Evolutionary conservation across 352 stramenopile species (phyloP), one percentile per base, ranked within the genome.

Genomic region (Poterioochromonas sp.): DNA sequence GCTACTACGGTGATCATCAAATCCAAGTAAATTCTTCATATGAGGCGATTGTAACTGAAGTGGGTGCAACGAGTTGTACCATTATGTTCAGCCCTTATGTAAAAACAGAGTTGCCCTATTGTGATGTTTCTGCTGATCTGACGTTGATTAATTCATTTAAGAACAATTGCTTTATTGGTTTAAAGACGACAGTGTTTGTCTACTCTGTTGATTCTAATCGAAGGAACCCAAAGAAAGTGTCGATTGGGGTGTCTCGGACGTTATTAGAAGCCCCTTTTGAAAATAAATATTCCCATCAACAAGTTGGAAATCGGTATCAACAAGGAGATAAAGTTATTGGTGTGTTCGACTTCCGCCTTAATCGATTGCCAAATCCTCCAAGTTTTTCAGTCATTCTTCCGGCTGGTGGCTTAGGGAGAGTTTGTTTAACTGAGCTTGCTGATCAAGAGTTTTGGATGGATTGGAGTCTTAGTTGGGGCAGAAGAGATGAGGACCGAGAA

Each of bases 341-440:
- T 32, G 11, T 39, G 18, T 22, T 73, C 11, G 2, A 73, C 2
- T 32, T 73, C 11, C 18, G n/a, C 1, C 11, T 32, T 22, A 47
- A 32, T 8, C 51, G 29, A 22, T 29, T 73, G 1, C 5, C 5
- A 1, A 18, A 43, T n/a, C 37, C 63, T 29, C 63, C 63, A 43
- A 29, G 11, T n/a, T 29, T 73, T n/a, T 8, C 41, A 11, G 29
- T 73, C 1, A 20, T 8, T n/a, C 63, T 73, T 32, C 11, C 63
- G 2, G 29, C 5, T 44, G 26, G 26, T 69, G 5, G 22, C 22
- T 11, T 8, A 39, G 81, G 81, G 0, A 37, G 81, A 53, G 62
- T 84, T 39, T 84, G 81, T 54, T 51, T 83, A 8, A 84, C 81
- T 20, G 81, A 84, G 58, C 20, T 85, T 40, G 43, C 60, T 32